phyloP scores from a whole-genome alignment of 2,329 filamentous ascomycete genomes.

The Eutypella sp. region DNA sequence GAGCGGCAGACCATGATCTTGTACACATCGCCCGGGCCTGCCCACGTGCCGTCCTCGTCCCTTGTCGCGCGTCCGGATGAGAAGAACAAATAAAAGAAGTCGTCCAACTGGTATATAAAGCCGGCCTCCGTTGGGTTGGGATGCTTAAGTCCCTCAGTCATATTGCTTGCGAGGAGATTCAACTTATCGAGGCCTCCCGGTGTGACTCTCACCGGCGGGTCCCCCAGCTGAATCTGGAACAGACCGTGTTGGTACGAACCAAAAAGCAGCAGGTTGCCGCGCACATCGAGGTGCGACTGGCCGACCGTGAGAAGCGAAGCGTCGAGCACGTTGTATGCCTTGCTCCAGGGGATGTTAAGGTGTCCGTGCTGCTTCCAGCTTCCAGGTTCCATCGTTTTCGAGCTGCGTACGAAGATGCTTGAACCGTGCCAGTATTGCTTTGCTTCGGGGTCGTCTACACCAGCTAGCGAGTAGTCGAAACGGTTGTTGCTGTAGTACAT shows the following conservation, averaged over 20 bases:
- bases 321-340: conserved; percentile 19
- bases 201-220: conserved; percentile 11
- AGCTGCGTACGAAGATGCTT: conserved; percentile 12
- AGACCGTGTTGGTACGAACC: conserved; percentile 20
- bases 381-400: conserved; percentile 14
- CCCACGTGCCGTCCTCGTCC: conserved; percentile 10
- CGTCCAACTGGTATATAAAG: conserved; percentile 11
- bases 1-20: conserved; percentile 20
- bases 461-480: conserved; percentile 13
- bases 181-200: conserved; percentile 8
- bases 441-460: conserved; percentile 12
- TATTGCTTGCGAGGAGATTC: conserved; percentile 15
- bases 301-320: conserved; percentile 12
- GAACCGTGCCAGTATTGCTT: conserved; percentile 11
- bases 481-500: conserved; percentile 19
- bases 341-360: conserved; percentile 16
- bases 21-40: conserved; percentile 14
- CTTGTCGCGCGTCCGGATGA: conserved; percentile 15
- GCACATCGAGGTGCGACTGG: conserved; percentile 3
- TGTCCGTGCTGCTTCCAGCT: conserved; percentile 14
- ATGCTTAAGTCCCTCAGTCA: conserved; percentile 7
- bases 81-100: conserved; percentile 19
- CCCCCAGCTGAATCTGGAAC: conserved; percentile 17
- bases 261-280: conserved; percentile 13
- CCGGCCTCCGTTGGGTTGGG: conserved; percentile 13